Evolutionary conservation across 2,329 filamentous ascomycete species (phyloP).

Genomic region (Xylaria digitata): DNA sequence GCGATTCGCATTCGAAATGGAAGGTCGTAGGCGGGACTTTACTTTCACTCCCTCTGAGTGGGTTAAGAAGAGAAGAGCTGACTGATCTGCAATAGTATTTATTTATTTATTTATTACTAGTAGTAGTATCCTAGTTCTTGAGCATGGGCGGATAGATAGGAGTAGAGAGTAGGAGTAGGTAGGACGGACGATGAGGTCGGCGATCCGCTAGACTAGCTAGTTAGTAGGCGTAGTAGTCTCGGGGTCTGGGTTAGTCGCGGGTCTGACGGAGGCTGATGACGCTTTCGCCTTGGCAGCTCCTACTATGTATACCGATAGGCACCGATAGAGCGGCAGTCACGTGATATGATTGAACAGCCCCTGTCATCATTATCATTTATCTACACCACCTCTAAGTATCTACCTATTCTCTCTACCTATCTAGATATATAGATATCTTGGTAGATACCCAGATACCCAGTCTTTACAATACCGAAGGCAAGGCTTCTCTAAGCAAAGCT

Average conservation of each 20-base stretch:
- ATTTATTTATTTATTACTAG: no score
- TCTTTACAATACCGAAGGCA: no score
- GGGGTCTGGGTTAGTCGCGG: neutral
- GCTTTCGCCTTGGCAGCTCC: constrained; percentile 20
- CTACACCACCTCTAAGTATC: no score
- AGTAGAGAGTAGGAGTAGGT: neutral
- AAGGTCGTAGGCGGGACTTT: neutral
- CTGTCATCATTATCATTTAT: no score
- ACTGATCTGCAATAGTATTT: no score
- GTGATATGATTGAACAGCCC: neutral
- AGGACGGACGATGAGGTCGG: neutral
- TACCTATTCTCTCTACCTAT: no score
- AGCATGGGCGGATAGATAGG: neutral
- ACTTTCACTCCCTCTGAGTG: neutral
- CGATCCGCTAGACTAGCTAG: neutral
- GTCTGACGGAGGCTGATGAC: constrained; percentile 20
- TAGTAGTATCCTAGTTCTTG: neutral
- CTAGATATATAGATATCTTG: no score
- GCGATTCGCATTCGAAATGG: constrained; percentile 4
- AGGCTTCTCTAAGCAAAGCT: no score
- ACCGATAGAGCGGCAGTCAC: constrained; percentile 3
- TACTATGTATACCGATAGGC: no score
- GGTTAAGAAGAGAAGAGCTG: neutral
- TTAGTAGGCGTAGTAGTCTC: no score
- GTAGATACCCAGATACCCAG: no score